phyloP scores from a whole-genome alignment of 345 rosid species.

The Lepidium didymum region DNA sequence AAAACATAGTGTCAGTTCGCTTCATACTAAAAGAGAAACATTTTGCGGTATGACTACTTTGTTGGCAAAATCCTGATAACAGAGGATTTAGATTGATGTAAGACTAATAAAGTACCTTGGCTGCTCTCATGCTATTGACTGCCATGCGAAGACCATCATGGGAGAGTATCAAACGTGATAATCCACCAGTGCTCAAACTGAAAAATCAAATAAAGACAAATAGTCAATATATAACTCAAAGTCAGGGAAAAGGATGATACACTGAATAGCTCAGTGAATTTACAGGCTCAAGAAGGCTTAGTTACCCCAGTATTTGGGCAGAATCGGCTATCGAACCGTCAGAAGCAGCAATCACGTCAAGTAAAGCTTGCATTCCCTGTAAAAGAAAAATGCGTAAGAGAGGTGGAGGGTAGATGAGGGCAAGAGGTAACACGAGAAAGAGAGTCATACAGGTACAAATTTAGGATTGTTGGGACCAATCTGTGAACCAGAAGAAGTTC shows the following conservation, averaged over 20 bases:
- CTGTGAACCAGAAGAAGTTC: conserved; percentile 67
- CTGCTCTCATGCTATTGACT: conserved; percentile 64
- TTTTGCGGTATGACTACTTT: background rate
- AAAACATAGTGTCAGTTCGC: background rate
- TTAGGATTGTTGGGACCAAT: conserved; percentile 92
- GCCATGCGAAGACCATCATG: conserved; percentile 81
- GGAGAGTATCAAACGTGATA: conserved; percentile 77
- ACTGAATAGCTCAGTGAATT: background rate
- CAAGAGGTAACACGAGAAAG: background rate
- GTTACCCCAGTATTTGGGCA: conserved; percentile 64
- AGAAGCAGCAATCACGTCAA: conserved; percentile 65
- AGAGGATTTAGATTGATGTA: background rate
- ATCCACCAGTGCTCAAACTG: conserved; percentile 93
- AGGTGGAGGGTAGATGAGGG: background rate
- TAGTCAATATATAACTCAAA: background rate
- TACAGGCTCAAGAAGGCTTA: background rate
- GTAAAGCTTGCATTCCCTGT: conserved; percentile 90
- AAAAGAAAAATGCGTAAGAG: background rate
- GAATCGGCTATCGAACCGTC: conserved; percentile 83
- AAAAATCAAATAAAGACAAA: background rate
- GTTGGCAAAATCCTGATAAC: background rate
- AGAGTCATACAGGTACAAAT: conserved; percentile 51
- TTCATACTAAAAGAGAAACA: background rate
- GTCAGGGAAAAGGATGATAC: background rate
- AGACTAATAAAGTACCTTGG: conserved; percentile 45